Base-by-base conservation (phyloP, 2,329 filamentous ascomycete species). In the Colletotrichum sp. region DNA sequence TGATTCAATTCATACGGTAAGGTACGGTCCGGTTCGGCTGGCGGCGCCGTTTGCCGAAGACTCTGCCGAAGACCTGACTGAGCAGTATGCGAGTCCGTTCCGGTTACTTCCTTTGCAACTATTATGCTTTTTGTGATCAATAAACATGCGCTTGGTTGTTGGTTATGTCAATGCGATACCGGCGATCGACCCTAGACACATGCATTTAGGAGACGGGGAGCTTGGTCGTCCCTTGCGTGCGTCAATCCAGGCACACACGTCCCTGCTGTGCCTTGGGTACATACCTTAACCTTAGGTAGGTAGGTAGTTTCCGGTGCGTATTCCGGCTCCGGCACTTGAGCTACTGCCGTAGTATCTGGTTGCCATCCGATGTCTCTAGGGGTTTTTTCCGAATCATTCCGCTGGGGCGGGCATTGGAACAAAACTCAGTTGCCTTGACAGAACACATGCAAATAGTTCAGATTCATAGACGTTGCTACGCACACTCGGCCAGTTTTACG, bases 41-140 rank as follows among this genome's bases (percentile, higher is more conserved):
- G 63, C 73, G 70, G 70, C 64, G 64, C 73, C 70, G 57, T 68
- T 73, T 75, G 73, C 70, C 73, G 70, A 75, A 65, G 57, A 30
- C 39, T 64, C 39, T 75, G 64, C 73, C 70, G 73, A 75, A 68
- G 57, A 68, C 61, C 25, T 32, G 52, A 55, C 15, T 19, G 44
- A 22, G n/a, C 44, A 52, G 5, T 12, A 16, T 57, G 65, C 65
- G 65, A 57, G 32, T 68, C 65, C 30, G 15, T 48, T 39, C 48
- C 65, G 48, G 9, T 57, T n/a, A 22, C 25, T 25, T 22, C 27
- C 27, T 63, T 32, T 34, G 28, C n/a, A 15, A 64, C n/a, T n/a
- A 22, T 36, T 27, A 39, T 64, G 34, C 61, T 39, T 19, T 25
- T 25, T 15, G n/a, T 32, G 25, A 16, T 12, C 63, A 48, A 39